These are phyloP conservation scores for Pilaira anomala DNA, from an alignment of 192 early-diverging fungal genomes.

Conservation along the genomic window DNA sequence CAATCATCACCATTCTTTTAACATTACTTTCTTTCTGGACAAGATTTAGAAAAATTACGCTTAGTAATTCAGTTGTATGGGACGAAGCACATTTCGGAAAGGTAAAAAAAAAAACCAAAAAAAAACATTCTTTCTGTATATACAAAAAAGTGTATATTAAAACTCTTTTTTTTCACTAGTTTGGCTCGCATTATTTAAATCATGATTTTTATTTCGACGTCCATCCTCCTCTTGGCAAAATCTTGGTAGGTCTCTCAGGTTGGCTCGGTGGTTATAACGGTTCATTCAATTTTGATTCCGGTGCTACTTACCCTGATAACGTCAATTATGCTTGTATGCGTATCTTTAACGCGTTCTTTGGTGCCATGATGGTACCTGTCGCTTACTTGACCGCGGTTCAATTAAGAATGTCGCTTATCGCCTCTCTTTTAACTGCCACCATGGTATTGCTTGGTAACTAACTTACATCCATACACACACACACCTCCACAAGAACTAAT, in stretches of 20 bases:
- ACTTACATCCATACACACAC: no score
- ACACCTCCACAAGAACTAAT: not conserved
- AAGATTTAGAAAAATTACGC: slow-evolving; percentile 59
- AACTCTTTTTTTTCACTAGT: slow-evolving; percentile 49
- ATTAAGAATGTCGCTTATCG: slow-evolving; percentile 64
- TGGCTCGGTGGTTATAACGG: slow-evolving; percentile 87
- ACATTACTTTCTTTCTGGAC: slow-evolving; percentile 66
- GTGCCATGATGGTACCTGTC: slow-evolving; percentile 83
- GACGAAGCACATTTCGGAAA: slow-evolving; percentile 69
- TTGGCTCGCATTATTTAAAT: slow-evolving; percentile 93
- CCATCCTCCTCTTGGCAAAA: slow-evolving; percentile 97
- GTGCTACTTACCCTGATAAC: slow-evolving; percentile 67
- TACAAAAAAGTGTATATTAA: not conserved
- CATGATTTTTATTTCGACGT: slow-evolving; percentile 96
- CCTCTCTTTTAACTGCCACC: slow-evolving; percentile 67
- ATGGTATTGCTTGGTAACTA: slow-evolving; percentile 81
- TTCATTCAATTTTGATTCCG: slow-evolving; percentile 80
- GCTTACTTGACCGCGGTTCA: slow-evolving; percentile 86
- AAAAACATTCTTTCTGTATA: no score
- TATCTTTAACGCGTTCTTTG: slow-evolving; percentile 83
- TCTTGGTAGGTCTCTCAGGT: slow-evolving; percentile 86
- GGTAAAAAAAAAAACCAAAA: slow-evolving; percentile 26
- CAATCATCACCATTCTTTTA: slow-evolving; percentile 47
- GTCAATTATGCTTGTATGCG: slow-evolving; percentile 93
- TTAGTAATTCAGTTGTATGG: slow-evolving; percentile 63